Conservation (phyloP, 2,329 filamentous ascomycete species). For the Dothideomycetidae sp. region DNA sequence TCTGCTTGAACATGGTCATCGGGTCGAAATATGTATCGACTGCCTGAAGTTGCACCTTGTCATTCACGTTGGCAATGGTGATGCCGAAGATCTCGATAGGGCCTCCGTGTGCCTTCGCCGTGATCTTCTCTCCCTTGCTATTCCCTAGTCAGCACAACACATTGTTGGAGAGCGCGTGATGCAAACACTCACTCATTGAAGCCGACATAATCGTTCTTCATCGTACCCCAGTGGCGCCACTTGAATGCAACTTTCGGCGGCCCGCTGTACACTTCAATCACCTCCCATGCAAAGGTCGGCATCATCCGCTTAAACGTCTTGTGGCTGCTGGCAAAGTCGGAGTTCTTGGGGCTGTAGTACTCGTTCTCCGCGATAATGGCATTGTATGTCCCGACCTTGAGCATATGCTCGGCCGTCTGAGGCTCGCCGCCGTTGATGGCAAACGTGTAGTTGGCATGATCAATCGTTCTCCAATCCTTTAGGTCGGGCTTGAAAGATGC, state of each 20-base stretch:
- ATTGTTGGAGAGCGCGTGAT: slow-evolving; percentile 52
- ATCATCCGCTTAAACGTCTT: slow-evolving; percentile 62
- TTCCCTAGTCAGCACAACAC: slow-evolving; percentile 27
- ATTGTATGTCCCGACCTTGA: slow-evolving; percentile 54
- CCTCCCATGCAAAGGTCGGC: slow-evolving; percentile 58
- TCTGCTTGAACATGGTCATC: slow-evolving; percentile 52
- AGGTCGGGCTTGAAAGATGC: slow-evolving; percentile 52
- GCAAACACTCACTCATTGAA: slow-evolving; percentile 47
- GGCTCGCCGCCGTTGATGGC: slow-evolving; percentile 47
- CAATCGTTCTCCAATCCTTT: slow-evolving; percentile 51
- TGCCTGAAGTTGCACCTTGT: slow-evolving; percentile 42
- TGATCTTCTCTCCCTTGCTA: slow-evolving; percentile 49
- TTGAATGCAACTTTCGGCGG: slow-evolving; percentile 48
- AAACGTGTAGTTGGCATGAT: slow-evolving; percentile 45
- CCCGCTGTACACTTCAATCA: slow-evolving; percentile 52
- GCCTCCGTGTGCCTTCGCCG: slow-evolving; percentile 45
- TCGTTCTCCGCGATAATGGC: slow-evolving; percentile 49
- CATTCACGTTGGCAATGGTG: slow-evolving; percentile 47
- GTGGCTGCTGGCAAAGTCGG: slow-evolving; percentile 49
- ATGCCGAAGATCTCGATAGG: slow-evolving; percentile 50
- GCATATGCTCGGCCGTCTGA: slow-evolving; percentile 48
- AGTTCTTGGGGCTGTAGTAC: slow-evolving; percentile 48
- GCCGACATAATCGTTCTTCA: slow-evolving; percentile 53
- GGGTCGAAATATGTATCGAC: slow-evolving; percentile 54
- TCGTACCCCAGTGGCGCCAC: slow-evolving; percentile 55